Conservation (phyloP, 2,329 filamentous ascomycete species). For the Pseudocercospora crystallina region DNA sequence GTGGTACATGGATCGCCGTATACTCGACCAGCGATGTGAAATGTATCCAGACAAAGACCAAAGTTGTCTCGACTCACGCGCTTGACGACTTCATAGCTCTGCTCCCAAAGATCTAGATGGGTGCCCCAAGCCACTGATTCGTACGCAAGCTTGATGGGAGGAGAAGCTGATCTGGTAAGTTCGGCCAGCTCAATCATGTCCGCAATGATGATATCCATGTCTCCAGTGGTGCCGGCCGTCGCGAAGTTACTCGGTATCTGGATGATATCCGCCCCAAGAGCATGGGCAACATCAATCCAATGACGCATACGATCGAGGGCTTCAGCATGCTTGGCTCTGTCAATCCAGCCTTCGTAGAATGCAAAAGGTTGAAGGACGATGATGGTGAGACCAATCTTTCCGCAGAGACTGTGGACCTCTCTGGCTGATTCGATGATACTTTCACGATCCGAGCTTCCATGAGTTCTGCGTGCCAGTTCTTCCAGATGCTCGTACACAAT, state of each 20-base stretch:
- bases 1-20: conserved; percentile 64
- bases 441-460: too few species aligned
- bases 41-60: conserved; percentile 73
- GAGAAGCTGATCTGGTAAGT: conserved; percentile 50
- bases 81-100: conserved; percentile 65
- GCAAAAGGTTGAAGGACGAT: conserved; percentile 73
- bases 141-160: conserved; percentile 64
- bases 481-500: conserved; percentile 75
- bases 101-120: conserved; percentile 68
- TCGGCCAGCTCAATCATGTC: conserved; percentile 68
- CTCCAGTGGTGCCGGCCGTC: conserved; percentile 46
- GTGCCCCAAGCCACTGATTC: conserved; percentile 73
- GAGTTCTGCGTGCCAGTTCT: conserved; percentile 59
- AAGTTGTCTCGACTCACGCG: conserved; percentile 68
- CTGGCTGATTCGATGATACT: conserved; percentile 39
- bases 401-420: conserved; percentile 58
- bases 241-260: conserved; percentile 72
- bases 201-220: conserved; percentile 56
- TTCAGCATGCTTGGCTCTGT: conserved; percentile 57
- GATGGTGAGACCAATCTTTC: conserved; percentile 54
- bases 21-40: conserved; percentile 70
- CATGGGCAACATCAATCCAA: conserved; percentile 66
- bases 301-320: conserved; percentile 63
- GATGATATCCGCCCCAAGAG: conserved; percentile 68
- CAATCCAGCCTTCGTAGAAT: conserved; percentile 71